Percentiles rank a stretch among this genome's conserved stretches.
Conservation (phyloP, 495 filamentous ascomycete species). For the Xylaria nigripes region DNA sequence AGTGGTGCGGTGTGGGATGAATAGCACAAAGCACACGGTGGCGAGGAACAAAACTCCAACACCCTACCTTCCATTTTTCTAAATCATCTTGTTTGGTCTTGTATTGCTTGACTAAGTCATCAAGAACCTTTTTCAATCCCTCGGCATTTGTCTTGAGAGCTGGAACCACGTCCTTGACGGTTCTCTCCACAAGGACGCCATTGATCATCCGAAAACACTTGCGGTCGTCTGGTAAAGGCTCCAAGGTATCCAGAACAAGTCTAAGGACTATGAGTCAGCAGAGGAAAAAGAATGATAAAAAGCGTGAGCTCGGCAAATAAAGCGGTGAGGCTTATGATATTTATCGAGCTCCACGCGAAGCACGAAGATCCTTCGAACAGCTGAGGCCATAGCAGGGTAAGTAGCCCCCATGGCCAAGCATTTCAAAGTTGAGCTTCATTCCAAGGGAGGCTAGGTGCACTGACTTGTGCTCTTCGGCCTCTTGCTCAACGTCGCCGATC, state of each 20-base stretch:
- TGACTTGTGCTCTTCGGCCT: constrained; percentile 96
- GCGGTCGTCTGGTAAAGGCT: constrained; percentile 71
- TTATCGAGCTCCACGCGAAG: constrained; percentile 18
- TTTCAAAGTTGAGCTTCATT: constrained; percentile 14
- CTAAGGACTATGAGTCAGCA: constrained; percentile 41
- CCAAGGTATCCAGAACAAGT: constrained; percentile 90
- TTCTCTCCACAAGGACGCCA: constrained; percentile 88
- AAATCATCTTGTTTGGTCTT: constrained; percentile 89
- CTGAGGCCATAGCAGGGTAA: constrained; percentile 10
- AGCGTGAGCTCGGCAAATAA: constrained; percentile 30
- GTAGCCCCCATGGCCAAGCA: constrained; percentile 10
- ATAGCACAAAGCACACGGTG: constrained; percentile 7
- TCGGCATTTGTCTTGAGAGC: constrained; percentile 91
- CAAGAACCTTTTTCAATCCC: constrained; percentile 90
- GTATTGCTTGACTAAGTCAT: constrained; percentile 94
- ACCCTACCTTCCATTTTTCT: constrained; percentile 93
- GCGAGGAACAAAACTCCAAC: not conserved
- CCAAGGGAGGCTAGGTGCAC: constrained; percentile 23
- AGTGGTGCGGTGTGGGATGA: constrained; percentile 6
- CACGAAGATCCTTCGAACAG: constrained; percentile 13
- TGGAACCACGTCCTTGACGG: constrained; percentile 84
- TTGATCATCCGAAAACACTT: constrained; percentile 99
- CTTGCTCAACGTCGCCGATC: constrained; percentile 94
- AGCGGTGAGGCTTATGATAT: constrained; percentile 24
- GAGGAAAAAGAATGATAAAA: constrained; percentile 14